Conservation (phyloP, 1,284 basidiomycete species). For the Puccinia brachypodii region DNA sequence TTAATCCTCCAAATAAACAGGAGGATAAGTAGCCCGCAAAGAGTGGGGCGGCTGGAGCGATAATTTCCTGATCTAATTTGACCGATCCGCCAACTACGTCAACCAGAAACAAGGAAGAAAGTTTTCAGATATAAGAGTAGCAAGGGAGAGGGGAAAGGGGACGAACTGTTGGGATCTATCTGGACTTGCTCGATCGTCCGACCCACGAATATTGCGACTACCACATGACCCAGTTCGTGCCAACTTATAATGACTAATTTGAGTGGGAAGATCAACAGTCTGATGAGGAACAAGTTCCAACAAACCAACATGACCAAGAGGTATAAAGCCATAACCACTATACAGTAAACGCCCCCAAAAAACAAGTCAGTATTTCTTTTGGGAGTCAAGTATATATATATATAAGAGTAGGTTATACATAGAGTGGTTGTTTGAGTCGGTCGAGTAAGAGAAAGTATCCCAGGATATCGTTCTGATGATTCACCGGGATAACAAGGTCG, state of each 20-base stretch:
- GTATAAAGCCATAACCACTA: slow-evolving; percentile 36
- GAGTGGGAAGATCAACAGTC: slow-evolving; percentile 52
- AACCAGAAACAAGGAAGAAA: not conserved
- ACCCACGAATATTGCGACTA: slow-evolving; percentile 47
- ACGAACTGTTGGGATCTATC: slow-evolving; percentile 50
- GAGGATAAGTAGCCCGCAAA: slow-evolving; percentile 52
- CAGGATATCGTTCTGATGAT: slow-evolving; percentile 25
- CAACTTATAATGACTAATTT: slow-evolving; percentile 53
- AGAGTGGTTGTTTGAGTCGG: slow-evolving; percentile 46
- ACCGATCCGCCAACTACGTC: slow-evolving; percentile 26
- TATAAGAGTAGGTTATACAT: not conserved
- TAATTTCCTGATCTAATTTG: not conserved
- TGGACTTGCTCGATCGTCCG: slow-evolving; percentile 41
- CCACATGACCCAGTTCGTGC: slow-evolving; percentile 52
- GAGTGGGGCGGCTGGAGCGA: slow-evolving; percentile 45
- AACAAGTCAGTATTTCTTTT: not conserved
- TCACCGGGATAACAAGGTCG: slow-evolving; percentile 39
- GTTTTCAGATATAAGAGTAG: not conserved
- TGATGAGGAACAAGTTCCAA: slow-evolving; percentile 53
- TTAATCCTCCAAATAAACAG: slow-evolving; percentile 51
- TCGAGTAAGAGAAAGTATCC: slow-evolving; percentile 20
- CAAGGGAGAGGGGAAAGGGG: not conserved
- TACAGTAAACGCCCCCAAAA: not conserved
- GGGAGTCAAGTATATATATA: not conserved
- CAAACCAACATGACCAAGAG: slow-evolving; percentile 53